Conservation (phyloP, 2,329 filamentous ascomycete species). For the Colletotrichum tamarilloi region DNA sequence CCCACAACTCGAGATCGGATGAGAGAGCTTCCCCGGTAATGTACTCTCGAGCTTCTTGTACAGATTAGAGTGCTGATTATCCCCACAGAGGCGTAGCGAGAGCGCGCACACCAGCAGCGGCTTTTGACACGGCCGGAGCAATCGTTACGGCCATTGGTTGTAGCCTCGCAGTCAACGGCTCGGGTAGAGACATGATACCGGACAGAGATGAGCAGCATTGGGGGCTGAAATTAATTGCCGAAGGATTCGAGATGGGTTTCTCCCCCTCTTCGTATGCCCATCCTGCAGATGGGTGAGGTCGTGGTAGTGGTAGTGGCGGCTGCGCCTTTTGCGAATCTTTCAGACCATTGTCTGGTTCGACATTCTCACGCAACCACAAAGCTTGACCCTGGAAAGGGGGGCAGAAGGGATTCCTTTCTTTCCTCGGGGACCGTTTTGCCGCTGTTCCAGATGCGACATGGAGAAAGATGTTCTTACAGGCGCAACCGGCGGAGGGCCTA, state of each 20-base stretch:
- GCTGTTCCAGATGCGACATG: conserved; percentile 28
- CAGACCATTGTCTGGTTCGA: conserved; percentile 5
- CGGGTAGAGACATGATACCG: background rate
- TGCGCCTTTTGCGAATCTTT: background rate
- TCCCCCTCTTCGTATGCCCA: conserved; percentile 5
- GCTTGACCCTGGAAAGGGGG: conserved; percentile 5
- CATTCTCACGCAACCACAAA: conserved; percentile 6
- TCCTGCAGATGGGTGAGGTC: background rate
- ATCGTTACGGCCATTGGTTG: conserved; percentile 31
- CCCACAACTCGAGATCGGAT: background rate
- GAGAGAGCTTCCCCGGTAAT: background rate
- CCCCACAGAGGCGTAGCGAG: conserved; percentile 25
- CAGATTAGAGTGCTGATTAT: conserved; percentile 31
- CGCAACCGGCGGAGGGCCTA: conserved; percentile 25
- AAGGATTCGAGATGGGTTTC: background rate
- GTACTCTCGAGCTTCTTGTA: background rate
- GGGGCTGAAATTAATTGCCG: conserved; percentile 8
- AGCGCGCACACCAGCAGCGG: conserved; percentile 16
- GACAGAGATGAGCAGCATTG: conserved; percentile 5
- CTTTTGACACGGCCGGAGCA: conserved; percentile 16
- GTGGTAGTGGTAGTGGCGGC: background rate
- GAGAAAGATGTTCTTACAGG: conserved; percentile 18
- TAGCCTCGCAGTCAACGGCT: background rate
- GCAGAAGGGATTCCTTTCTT: background rate
- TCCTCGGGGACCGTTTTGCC: conserved; percentile 17